phyloP scores from a whole-genome alignment of 73 alveolate species.

The Paramecium sexaurelia region DNA sequence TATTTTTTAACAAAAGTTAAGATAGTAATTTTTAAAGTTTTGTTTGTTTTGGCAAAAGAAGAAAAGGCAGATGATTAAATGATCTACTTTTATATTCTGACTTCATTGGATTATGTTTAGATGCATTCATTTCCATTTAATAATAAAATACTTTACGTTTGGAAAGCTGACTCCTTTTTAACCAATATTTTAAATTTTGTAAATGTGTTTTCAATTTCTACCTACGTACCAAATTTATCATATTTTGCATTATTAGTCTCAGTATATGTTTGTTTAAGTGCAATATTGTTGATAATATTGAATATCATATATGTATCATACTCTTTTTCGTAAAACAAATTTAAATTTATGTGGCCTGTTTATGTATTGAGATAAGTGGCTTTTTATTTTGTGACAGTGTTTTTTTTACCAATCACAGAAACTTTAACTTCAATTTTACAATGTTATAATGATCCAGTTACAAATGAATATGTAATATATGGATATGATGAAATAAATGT shows the following conservation, averaged over 20 bases:
- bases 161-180: slow-evolving; percentile 60
- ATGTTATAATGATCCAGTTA: slow-evolving; percentile 14
- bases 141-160: not conserved
- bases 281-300: slow-evolving; percentile 67
- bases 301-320: slow-evolving; percentile 76
- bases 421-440: slow-evolving; percentile 42
- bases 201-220: slow-evolving; percentile 34
- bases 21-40: not conserved
- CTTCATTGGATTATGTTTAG: slow-evolving; percentile 56
- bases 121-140: slow-evolving; percentile 67
- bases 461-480: not conserved
- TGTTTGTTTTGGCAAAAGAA: slow-evolving; percentile 24
- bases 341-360: slow-evolving; percentile 77
- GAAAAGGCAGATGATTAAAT: slow-evolving; percentile 21
- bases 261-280: slow-evolving; percentile 15
- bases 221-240: slow-evolving; percentile 51
- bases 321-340: slow-evolving; percentile 70
- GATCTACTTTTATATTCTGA: slow-evolving; percentile 4
- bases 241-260: slow-evolving; percentile 38
- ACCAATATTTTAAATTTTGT: slow-evolving; percentile 12
- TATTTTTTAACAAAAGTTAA: not conserved
- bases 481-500: not conserved
- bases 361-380: slow-evolving; percentile 71
- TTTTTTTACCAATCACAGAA: slow-evolving; percentile 73
- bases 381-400: slow-evolving; percentile 73